These are phyloP conservation scores for Aspergillus terreus DNA, from an alignment of 2,329 filamentous ascomycete species.

Conservation along the genomic window DNA sequence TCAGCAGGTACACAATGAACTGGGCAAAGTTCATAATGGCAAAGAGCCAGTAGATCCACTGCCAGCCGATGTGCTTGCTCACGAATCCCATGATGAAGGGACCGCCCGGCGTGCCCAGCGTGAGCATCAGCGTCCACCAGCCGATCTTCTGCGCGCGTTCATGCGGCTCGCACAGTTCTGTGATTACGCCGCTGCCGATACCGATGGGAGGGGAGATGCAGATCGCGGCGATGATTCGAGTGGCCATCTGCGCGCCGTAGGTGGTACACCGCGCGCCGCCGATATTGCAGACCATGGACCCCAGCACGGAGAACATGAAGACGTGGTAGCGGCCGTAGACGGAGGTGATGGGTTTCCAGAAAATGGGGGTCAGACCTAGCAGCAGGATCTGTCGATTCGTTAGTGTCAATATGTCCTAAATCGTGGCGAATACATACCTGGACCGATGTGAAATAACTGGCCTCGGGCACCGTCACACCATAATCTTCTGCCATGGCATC, in stretches of 20 bases:
- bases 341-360: constrained; percentile 54
- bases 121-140: constrained; percentile 51
- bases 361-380: constrained; percentile 49
- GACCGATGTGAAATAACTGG: constrained; percentile 52
- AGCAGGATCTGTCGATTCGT: constrained; percentile 41
- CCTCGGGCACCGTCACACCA: constrained; percentile 42
- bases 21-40: constrained; percentile 55
- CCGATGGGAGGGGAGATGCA: constrained; percentile 51
- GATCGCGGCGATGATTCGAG: constrained; percentile 48
- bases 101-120: constrained; percentile 42
- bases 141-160: constrained; percentile 51
- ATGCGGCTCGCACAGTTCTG: constrained; percentile 52
- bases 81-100: constrained; percentile 39
- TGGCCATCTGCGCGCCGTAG: constrained; percentile 48
- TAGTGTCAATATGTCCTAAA: neutral
- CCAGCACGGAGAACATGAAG: constrained; percentile 48
- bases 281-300: constrained; percentile 49
- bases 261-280: constrained; percentile 48
- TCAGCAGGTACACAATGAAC: constrained; percentile 50
- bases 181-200: constrained; percentile 53
- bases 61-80: constrained; percentile 47
- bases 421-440: constrained; percentile 23
- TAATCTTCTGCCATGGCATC: constrained; percentile 50
- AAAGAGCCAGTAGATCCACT: constrained; percentile 58
- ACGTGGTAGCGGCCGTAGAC: constrained; percentile 52